phyloP scores from a whole-genome alignment of 2,329 filamentous ascomycete genomes.

The Orbilia blumenaviensis region DNA sequence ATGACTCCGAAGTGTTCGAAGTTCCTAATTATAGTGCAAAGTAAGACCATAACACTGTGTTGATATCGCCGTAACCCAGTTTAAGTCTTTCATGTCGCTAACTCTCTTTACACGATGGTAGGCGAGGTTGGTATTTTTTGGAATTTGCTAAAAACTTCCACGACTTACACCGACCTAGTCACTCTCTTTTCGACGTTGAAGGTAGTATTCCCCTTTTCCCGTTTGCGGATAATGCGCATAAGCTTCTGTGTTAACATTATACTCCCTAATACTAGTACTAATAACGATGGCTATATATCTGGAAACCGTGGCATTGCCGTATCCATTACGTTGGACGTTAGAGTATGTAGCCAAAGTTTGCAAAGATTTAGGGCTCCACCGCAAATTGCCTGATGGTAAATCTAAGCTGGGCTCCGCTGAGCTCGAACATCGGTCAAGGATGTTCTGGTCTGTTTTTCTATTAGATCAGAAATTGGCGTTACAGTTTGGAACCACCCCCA shows the following conservation, averaged over 20 bases:
- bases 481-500: constrained; percentile 53
- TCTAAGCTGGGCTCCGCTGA: constrained; percentile 28
- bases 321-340: constrained; percentile 55
- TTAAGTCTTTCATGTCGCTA: not conserved
- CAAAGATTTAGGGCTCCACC: constrained; percentile 56
- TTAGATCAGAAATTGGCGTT: constrained; percentile 56
- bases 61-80: not conserved
- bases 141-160: constrained; percentile 56
- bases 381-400: constrained; percentile 39
- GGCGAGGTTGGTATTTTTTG: constrained; percentile 57
- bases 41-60: not conserved
- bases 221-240: not conserved
- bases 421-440: constrained; percentile 53
- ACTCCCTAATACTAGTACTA: constrained; percentile 32
- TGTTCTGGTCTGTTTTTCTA: constrained; percentile 57
- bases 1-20: constrained; percentile 11
- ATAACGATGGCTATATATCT: constrained; percentile 56
- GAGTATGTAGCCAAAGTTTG: constrained; percentile 55
- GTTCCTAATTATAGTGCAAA: constrained; percentile 5
- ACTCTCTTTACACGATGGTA: not conserved
- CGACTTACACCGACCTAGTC: constrained; percentile 54
- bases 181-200: constrained; percentile 55
- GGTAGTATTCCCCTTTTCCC: constrained; percentile 24
- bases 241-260: not conserved
- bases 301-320: constrained; percentile 55